Conservation (phyloP, 2,329 filamentous ascomycete species). For the Penicillium sclerotigenum region DNA sequence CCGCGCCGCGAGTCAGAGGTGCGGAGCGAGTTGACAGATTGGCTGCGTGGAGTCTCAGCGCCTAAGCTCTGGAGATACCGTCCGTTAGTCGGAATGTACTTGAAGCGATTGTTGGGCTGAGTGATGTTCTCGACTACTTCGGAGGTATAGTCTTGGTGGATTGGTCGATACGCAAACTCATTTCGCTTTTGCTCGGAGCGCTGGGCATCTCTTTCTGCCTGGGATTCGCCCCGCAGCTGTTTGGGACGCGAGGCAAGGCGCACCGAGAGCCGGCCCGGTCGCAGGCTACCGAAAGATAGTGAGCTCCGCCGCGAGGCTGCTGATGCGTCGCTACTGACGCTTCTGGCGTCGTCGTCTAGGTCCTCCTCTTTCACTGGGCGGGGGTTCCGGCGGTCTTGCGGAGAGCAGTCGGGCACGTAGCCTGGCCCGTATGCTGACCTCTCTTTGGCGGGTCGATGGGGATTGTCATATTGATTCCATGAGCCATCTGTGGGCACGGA, state of each 20-base stretch:
- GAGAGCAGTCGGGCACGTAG: conserved; percentile 25
- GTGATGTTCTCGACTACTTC: conserved; percentile 27
- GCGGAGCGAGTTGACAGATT: conserved; percentile 15
- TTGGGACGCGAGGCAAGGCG: conserved; percentile 27
- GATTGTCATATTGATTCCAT: conserved; percentile 37
- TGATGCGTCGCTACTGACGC: neutral
- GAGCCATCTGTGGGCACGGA: conserved; percentile 39
- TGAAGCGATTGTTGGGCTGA: conserved; percentile 22
- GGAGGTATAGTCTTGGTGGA: conserved; percentile 30
- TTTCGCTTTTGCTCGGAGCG: conserved; percentile 11
- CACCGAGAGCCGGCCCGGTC: conserved; percentile 30
- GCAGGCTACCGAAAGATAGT: conserved; percentile 21
- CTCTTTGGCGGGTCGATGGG: conserved; percentile 20
- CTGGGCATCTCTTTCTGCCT: conserved; percentile 6
- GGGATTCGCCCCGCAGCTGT: conserved; percentile 9
- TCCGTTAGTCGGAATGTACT: conserved; percentile 33
- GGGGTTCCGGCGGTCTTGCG: conserved; percentile 4
- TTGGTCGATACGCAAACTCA: conserved; percentile 37
- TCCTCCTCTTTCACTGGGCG: conserved; percentile 3
- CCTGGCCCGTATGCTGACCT: conserved; percentile 28
- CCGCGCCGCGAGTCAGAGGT: conserved; percentile 6
- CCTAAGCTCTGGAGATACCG: conserved; percentile 26
- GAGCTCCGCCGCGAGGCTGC: conserved; percentile 16
- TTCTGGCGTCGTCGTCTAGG: conserved; percentile 12
- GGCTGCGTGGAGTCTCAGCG: conserved; percentile 9